Base-by-base conservation (phyloP, 2,329 filamentous ascomycete species). In the Fusarium mangiferae region DNA sequence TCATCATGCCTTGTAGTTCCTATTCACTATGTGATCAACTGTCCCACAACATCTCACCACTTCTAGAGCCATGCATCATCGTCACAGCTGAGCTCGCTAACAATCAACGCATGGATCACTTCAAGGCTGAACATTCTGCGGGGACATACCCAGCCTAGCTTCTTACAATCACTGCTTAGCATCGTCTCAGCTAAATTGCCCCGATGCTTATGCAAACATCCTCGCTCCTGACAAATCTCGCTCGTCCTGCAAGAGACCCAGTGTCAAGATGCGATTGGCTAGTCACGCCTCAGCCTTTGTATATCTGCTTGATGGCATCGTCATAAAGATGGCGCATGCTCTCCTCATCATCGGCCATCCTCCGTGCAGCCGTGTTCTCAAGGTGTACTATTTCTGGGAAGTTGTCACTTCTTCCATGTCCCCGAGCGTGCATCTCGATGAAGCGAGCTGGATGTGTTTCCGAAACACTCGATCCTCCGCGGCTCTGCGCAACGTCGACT, bases 401-500 rank as follows among this genome's bases (percentile, higher is more conserved):
- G 3, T 18, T 14, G 1, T 45, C 15, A 7, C 42, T 62, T 44
- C 26, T 33, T n/a, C 26, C 30, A 26, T 44, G 52, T 12, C 41
- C 18, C 41, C 13, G n/a, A 17, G 26, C 11, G 26, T 55, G 39
- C 46, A 61, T 30, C 42, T 63, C 57, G 13, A 62, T 49, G 7
- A 64, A 73, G 1, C 26, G 49, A 14, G n/a, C 18, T 24, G 61
- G 52, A 24, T 49, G 26, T 15, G 28, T 48, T 9, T 48, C 56
- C 3, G 57, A 68, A 11, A 58, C 42, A 39, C 48, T 52, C 28
- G 65, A 70, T 18, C 65, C 67, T 33, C 66, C 54, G 9, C 63
- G 42, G 12, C 72, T 70, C 33, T 71, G 82, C 59, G 63, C 85
- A 48, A 82, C 77, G 11, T 82, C 73, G 28, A 82, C 80, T 7